These are phyloP conservation scores for Claviceps spartinae DNA, from an alignment of 2,329 filamentous ascomycete species.

Conservation along the genomic window DNA sequence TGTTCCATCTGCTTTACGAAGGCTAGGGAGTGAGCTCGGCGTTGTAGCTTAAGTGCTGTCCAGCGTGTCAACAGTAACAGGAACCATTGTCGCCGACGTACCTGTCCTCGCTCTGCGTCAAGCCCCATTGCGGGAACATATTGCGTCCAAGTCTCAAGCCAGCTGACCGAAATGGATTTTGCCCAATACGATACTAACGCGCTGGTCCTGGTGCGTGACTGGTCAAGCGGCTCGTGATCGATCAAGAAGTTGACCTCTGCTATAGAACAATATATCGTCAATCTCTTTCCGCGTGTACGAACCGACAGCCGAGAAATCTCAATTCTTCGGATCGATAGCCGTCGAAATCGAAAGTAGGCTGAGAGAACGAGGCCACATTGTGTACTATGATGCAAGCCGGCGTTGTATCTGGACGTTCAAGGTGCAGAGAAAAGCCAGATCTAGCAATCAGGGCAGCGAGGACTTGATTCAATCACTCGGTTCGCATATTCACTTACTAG, in stretches of 20 bases:
- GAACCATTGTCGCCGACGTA: conserved; percentile 8
- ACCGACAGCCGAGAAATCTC: conserved; percentile 28
- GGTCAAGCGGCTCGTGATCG: neutral
- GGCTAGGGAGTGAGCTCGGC: conserved; percentile 2
- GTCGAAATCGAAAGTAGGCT: conserved; percentile 38
- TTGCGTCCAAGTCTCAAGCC: neutral
- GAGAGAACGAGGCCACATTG: conserved; percentile 38
- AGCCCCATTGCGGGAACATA: conserved; percentile 2
- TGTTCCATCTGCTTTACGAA: neutral
- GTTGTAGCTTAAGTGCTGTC: conserved; percentile 9
- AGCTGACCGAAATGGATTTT: conserved; percentile 44
- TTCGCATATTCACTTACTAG: conserved; percentile 29
- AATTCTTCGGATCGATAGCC: conserved; percentile 30
- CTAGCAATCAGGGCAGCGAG: conserved; percentile 10
- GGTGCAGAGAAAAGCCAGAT: conserved; percentile 28
- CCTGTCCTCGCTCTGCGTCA: conserved; percentile 1
- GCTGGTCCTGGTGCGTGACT: conserved; percentile 38
- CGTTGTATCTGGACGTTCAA: conserved; percentile 43
- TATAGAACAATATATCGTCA: conserved; percentile 42
- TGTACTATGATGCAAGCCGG: conserved; percentile 36
- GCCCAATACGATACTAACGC: conserved; percentile 51
- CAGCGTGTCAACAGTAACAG: conserved; percentile 1
- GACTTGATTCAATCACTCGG: conserved; percentile 28
- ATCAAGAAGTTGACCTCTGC: conserved; percentile 7
- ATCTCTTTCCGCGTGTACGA: conserved; percentile 44